Percentiles rank a stretch among this genome's conserved stretches.
These are phyloP conservation scores for Amylocystis lapponica DNA, from an alignment of 768 basidiomycete genomes.

Conservation along the genomic window DNA sequence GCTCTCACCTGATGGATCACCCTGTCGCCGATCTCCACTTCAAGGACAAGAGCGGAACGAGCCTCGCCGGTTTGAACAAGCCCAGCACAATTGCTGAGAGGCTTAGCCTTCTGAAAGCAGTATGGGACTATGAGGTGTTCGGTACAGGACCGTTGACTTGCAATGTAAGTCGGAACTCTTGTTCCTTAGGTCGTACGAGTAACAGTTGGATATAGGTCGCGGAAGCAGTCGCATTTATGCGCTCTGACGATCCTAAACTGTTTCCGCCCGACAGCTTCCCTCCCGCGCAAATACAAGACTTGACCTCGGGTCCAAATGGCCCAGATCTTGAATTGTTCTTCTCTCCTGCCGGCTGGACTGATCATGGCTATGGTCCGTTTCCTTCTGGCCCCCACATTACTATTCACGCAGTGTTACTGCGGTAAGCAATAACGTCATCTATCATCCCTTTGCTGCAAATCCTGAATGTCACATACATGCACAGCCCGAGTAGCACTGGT, in stretches of 20 bases:
- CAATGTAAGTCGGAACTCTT: constrained; percentile 36
- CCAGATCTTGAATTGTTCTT: constrained; percentile 32
- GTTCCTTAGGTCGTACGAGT: background rate
- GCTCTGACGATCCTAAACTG: constrained; percentile 40
- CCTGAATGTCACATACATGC: background rate
- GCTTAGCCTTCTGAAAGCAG: constrained; percentile 23
- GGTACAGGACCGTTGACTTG: constrained; percentile 45
- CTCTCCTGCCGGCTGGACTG: constrained; percentile 19
- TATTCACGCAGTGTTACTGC: constrained; percentile 24
- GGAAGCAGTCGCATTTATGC: constrained; percentile 50
- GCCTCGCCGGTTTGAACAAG: too few relatives aligned
- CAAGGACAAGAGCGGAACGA: constrained; percentile 43
- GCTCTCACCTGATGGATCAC: constrained; percentile 70
- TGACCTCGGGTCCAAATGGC: constrained; percentile 26
- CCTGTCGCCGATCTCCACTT: constrained; percentile 45
- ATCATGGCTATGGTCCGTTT: constrained; percentile 8
- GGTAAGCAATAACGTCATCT: constrained; percentile 21
- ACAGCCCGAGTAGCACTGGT: constrained; percentile 40
- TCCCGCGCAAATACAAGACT: constrained; percentile 17
- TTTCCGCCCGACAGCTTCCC: constrained; percentile 31
- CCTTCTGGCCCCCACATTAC: constrained; percentile 16
- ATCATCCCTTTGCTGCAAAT: background rate
- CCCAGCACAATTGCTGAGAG: constrained; percentile 3
- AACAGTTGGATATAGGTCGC: constrained; percentile 25
- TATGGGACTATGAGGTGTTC: constrained; percentile 41